Percentiles rank a stretch among this genome's conserved stretches.
phyloP scores from a whole-genome alignment of 169 alveolate genomes.

The Plasmodium sp. region DNA sequence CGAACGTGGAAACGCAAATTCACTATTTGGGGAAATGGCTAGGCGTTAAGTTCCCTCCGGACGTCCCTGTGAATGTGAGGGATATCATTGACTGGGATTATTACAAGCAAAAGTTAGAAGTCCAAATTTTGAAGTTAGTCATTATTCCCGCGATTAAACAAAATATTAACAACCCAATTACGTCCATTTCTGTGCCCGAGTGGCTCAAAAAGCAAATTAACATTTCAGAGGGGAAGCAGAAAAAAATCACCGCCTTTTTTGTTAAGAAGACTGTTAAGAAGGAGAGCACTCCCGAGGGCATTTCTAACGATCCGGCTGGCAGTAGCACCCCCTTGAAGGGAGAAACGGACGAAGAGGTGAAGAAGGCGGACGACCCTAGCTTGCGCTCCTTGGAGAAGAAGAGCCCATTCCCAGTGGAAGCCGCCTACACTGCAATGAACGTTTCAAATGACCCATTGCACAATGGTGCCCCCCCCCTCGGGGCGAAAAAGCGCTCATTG shows the following conservation, averaged over 20 bases:
- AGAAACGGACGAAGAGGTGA: background rate
- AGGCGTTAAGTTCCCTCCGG: conserved; percentile 87
- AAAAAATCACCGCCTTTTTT: conserved; percentile 75
- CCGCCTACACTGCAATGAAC: background rate
- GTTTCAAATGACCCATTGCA: background rate
- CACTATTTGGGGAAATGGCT: conserved; percentile 87
- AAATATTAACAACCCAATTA: conserved; percentile 94
- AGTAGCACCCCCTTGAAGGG: background rate
- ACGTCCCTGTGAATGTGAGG: conserved; percentile 89
- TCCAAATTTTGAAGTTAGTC: conserved; percentile 93
- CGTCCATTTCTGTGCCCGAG: conserved; percentile 94
- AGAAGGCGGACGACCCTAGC: background rate
- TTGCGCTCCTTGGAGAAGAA: conserved; percentile 24
- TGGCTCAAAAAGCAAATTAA: conserved; percentile 91
- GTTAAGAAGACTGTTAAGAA: conserved; percentile 68
- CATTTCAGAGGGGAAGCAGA: conserved; percentile 77
- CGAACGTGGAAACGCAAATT: conserved; percentile 84
- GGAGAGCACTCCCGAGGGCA: conserved; percentile 42
- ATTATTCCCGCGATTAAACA: conserved; percentile 97
- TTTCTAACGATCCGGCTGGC: background rate
- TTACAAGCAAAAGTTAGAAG: conserved; percentile 95
- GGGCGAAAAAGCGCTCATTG: conserved; percentile 6
- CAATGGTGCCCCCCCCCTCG: background rate
- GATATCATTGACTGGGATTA: conserved; percentile 97
- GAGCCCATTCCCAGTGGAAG: conserved; percentile 3